Evolutionary conservation across 768 basidiomycete genomes (phyloP).

Genomic region (Lactarius hatsudake): DNA sequence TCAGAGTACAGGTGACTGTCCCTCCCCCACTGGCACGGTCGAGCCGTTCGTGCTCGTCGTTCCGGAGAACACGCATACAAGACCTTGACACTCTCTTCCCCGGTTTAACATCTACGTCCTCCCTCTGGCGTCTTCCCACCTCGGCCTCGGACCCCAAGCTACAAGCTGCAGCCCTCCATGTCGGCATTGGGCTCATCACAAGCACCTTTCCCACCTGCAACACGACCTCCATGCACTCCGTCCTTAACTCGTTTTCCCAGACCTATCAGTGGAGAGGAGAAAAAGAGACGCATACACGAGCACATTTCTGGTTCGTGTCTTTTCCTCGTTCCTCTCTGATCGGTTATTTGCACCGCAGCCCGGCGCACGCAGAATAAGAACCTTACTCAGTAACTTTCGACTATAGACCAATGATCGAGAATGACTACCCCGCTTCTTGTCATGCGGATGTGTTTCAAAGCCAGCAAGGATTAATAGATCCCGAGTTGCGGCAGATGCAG

Average conservation of each 20-base stretch:
- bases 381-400: not conserved
- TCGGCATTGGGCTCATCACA: no score
- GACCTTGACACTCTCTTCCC: no score
- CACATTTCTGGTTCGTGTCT: not conserved
- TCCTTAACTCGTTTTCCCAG: not conserved
- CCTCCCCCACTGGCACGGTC: no score
- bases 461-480: not conserved
- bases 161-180: no score
- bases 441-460: not conserved
- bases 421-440: not conserved
- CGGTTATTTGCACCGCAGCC: not conserved
- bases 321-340: no score
- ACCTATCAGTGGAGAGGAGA: not conserved
- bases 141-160: no score
- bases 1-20: no score
- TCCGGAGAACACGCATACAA: no score
- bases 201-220: no score
- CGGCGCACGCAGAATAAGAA: not conserved
- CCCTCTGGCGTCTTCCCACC: no score
- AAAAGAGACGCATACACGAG: not conserved
- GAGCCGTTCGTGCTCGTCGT: no score
- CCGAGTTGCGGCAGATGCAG: not conserved
- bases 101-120: no score
- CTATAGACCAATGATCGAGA: not conserved
- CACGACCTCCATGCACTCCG: not conserved